These are phyloP conservation scores for Gymnopilus junonius DNA, from an alignment of 768 basidiomycete genomes.

Conservation along the genomic window DNA sequence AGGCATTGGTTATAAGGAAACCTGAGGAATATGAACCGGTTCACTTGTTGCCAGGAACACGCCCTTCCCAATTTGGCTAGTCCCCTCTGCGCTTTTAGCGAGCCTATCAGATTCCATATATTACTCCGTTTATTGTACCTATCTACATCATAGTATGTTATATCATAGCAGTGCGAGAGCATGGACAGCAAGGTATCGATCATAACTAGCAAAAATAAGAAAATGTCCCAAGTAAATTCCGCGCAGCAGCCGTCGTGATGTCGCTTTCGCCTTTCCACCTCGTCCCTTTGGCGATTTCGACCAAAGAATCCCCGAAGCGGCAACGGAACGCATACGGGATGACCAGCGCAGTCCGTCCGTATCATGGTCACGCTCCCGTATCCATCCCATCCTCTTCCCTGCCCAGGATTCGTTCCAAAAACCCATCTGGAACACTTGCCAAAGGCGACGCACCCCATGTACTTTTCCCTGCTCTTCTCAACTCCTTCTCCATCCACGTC, in stretches of 20 bases:
- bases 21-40: constrained; percentile 26
- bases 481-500: constrained; percentile 50
- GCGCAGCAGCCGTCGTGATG: constrained; percentile 11
- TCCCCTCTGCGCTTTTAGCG: constrained; percentile 21
- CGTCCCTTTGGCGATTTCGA: background rate
- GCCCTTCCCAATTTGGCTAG: constrained; percentile 19
- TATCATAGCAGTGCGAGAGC: constrained; percentile 1
- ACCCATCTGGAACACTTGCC: constrained; percentile 60
- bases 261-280: background rate
- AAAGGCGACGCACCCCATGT: constrained; percentile 65
- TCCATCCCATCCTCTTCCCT: constrained; percentile 30
- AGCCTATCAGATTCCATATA: constrained; percentile 18
- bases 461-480: constrained; percentile 36
- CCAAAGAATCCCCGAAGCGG: constrained; percentile 12
- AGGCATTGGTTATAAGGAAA: constrained; percentile 28
- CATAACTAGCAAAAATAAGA: constrained; percentile 2
- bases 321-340: constrained; percentile 2
- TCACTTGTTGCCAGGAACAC: constrained; percentile 31
- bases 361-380: constrained; percentile 23
- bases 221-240: constrained; percentile 14
- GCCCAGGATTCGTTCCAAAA: constrained; percentile 67
- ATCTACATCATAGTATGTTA: background rate
- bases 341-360: constrained; percentile 7
- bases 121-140: constrained; percentile 3
- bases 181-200: constrained; percentile 6